These are phyloP conservation scores for Metschnikowia lochheadii DNA, from an alignment of 805 yeast species.

Conservation along the genomic window DNA sequence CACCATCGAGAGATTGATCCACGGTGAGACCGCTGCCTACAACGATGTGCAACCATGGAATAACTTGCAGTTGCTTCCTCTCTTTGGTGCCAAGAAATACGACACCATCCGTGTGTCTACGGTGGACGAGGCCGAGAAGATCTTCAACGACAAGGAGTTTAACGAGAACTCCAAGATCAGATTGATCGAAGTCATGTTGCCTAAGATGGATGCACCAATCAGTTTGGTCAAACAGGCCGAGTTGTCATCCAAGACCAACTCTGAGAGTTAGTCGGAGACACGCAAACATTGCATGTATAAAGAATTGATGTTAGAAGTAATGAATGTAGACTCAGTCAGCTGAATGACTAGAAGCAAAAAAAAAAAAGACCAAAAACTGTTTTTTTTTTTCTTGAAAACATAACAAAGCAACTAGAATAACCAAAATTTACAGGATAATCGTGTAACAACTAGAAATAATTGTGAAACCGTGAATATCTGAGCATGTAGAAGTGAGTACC, in stretches of 20 bases:
- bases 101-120: conserved; percentile 26
- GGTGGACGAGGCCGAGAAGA: conserved; percentile 23
- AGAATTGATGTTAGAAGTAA: background rate
- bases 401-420: no score
- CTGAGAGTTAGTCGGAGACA: conserved; percentile 6
- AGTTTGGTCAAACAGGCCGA: conserved; percentile 37
- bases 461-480: no score
- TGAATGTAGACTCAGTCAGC: background rate
- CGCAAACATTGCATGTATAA: background rate
- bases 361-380: no score
- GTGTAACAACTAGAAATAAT: no score
- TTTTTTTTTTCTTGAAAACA: no score
- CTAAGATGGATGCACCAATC: conserved; percentile 35
- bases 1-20: conserved; percentile 39
- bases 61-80: conserved; percentile 28
- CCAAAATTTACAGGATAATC: no score
- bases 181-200: conserved; percentile 35
- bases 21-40: conserved; percentile 34
- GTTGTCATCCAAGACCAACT: conserved; percentile 27
- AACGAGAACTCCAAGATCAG: conserved; percentile 30
- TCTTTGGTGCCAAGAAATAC: conserved; percentile 29
- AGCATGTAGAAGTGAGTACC: no score
- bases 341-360: no score
- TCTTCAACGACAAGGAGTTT: conserved; percentile 26
- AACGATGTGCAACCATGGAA: conserved; percentile 40